Conservation (phyloP, 768 basidiomycete species). For the Rhodotorula sphaerocarpa region DNA sequence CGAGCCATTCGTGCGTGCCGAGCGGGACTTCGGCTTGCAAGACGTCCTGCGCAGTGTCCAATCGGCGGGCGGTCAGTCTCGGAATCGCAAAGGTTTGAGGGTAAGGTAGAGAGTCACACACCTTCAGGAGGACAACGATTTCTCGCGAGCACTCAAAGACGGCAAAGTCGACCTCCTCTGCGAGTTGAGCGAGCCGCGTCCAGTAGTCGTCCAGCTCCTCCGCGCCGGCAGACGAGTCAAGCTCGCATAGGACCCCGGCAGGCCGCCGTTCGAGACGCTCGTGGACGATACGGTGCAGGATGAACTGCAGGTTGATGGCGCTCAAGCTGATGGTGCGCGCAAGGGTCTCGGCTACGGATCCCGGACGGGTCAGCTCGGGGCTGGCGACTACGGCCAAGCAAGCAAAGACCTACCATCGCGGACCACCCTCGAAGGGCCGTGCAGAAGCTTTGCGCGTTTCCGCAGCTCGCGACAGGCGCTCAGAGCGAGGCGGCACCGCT, state of each 20-base stretch:
- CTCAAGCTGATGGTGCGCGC: neutral
- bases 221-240: neutral
- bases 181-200: neutral
- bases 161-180: neutral
- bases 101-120: neutral
- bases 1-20: conserved; percentile 10
- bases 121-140: neutral
- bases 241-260: neutral
- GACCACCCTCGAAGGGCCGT: neutral
- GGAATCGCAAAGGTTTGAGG: no score
- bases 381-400: neutral
- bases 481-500: neutral
- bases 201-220: neutral
- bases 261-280: neutral
- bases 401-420: neutral
- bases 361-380: neutral
- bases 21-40: neutral
- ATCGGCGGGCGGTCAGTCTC: no score
- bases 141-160: neutral
- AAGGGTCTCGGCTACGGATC: neutral
- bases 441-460: neutral
- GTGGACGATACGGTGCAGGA: neutral
- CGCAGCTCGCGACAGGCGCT: neutral
- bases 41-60: conserved; percentile 2
- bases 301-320: neutral